Percentiles rank a stretch among this genome's conserved stretches.
These are phyloP conservation scores for Scutellospora calospora DNA, from an alignment of 371 early-diverging fungal genomes.

Conservation along the genomic window DNA sequence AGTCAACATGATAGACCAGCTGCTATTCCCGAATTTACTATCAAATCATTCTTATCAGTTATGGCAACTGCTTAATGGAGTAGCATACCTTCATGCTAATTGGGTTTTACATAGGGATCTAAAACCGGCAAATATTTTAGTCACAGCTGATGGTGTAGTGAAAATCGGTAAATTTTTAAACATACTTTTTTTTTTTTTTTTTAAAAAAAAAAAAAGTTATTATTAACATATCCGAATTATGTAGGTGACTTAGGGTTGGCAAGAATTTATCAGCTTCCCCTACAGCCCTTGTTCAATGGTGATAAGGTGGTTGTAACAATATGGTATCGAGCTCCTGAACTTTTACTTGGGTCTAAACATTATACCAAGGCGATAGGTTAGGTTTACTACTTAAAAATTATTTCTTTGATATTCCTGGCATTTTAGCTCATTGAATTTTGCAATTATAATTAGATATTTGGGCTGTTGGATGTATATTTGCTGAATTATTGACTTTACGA, in stretches of 20 bases:
- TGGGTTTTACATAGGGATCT: constrained; percentile 94
- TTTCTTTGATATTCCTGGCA: not conserved
- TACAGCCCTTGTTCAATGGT: constrained; percentile 82
- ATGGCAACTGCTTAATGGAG: constrained; percentile 93
- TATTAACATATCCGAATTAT: not conserved
- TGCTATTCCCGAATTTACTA: constrained; percentile 80
- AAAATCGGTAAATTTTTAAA: constrained; percentile 70
- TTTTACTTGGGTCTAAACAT: constrained; percentile 91
- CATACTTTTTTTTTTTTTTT: not conserved
- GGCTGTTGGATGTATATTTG: constrained; percentile 97
- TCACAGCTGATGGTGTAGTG: constrained; percentile 87
- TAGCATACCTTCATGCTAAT: constrained; percentile 91
- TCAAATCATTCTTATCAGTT: constrained; percentile 91
- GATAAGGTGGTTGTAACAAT: constrained; percentile 85
- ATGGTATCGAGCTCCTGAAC: constrained; percentile 97
- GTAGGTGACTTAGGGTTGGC: constrained; percentile 92
- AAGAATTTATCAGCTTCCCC: constrained; percentile 79
- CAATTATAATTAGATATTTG: constrained; percentile 75
- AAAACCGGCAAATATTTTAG: constrained; percentile 92
- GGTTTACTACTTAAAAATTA: not conserved
- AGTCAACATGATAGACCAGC: constrained; percentile 76
- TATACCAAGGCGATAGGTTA: constrained; percentile 88
- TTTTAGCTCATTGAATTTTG: constrained; percentile 14
- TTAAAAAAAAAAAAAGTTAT: not conserved
- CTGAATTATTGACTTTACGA: constrained; percentile 85